Evolutionary conservation across 2,329 filamentous ascomycete species (phyloP), one percentile per base, ranked within the genome.

Genomic region (Pseudodiploospora longispora): DNA sequence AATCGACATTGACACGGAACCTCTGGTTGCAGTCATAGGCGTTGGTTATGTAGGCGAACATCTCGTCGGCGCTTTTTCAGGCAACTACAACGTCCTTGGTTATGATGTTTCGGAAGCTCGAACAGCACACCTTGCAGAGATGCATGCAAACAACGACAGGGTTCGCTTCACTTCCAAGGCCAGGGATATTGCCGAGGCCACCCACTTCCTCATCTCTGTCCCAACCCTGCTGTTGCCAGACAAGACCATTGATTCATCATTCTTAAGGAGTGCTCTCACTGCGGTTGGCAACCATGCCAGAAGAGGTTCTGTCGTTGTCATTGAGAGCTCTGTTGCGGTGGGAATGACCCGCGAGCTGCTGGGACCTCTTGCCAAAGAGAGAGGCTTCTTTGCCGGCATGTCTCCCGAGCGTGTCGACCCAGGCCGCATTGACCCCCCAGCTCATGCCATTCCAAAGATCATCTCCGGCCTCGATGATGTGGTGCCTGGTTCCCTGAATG

Each of bases 391-490:
- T 30, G 69, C 63, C 2, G 71, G 71, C 43, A 75, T 75, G 71
- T 74, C 71, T 1, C 71, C 71, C 4, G 70, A 74, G 59, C 63
- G 72, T 7, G 69, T 76, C n/a, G 74, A 76, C 36, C 73, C 74
- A 0, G 73, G 73, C 5, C 67, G 73, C 3, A 52, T 57, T 2
- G 59, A 62, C 7, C 65, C 69, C 1, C 56, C 69, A 0, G 57
- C 65, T 1, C 51, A 61, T 10, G 57, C 60, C 10, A 76, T 78
- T 27, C 73, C 75, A 4, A 78, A 78, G 53, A 60, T 78, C 28
- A 60, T 78, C 6, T 76, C 73, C 0, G 75, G 73, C 0, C 63
- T 78, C 1, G 69, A 74, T 41, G 66, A 72, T 42, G 46, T 70
- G 6, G 62, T 64, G 1, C 65, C 70, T 0, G 66, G 66, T 8